Percentiles rank a stretch among this genome's conserved stretches.
phyloP scores from a whole-genome alignment of 495 filamentous ascomycete genomes.

The Thermochaetoides thermophila region DNA sequence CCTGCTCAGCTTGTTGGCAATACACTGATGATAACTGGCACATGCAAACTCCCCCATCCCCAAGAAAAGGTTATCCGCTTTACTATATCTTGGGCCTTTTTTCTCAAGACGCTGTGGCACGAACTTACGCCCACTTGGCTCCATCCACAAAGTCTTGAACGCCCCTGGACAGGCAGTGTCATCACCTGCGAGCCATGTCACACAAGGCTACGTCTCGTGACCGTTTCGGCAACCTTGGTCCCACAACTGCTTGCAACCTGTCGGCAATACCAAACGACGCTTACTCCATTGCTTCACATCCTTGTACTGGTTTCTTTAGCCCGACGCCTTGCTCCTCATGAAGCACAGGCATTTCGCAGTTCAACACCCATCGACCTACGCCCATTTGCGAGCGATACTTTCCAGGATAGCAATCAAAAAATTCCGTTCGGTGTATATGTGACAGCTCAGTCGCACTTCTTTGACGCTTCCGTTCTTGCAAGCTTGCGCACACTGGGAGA shows the following conservation, averaged over 20 bases:
- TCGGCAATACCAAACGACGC: conserved; percentile 15
- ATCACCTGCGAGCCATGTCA: conserved; percentile 9
- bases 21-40: conserved; percentile 3
- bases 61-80: conserved; percentile 16
- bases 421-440: conserved; percentile 18
- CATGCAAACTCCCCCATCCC: neutral
- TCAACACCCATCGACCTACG: conserved; percentile 21
- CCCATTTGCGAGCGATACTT: conserved; percentile 7
- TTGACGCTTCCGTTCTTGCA: conserved; percentile 7
- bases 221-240: conserved; percentile 6
- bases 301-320: conserved; percentile 16
- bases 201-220: conserved; percentile 17
- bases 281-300: conserved; percentile 21
- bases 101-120: conserved; percentile 11
- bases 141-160: neutral
- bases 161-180: conserved; percentile 17
- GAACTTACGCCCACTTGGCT: conserved; percentile 10
- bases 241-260: conserved; percentile 13
- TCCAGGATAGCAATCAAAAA: neutral
- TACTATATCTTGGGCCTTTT: conserved; percentile 12
- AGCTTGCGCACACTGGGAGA: no score
- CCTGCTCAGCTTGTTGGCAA: conserved; percentile 2
- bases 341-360: conserved; percentile 13
- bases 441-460: conserved; percentile 12
- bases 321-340: conserved; percentile 5